These are phyloP conservation scores for Moesziomyces sp. DNA, from an alignment of 1,284 basidiomycete species.

Conservation along the genomic window DNA sequence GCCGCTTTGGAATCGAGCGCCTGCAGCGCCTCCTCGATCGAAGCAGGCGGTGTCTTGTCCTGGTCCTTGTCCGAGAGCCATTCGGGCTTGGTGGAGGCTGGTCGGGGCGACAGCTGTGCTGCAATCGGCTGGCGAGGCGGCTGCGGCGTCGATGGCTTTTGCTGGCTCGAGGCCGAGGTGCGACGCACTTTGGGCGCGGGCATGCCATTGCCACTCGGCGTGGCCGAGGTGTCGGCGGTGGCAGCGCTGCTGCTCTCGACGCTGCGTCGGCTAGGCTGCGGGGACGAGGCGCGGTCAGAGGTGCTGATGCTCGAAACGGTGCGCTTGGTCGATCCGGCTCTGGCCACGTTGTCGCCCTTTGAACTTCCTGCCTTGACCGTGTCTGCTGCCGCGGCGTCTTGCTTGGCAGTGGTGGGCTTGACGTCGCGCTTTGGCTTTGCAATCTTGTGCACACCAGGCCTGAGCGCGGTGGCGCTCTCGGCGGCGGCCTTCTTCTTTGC, in stretches of 20 bases:
- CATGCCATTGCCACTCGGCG: slow-evolving; percentile 3
- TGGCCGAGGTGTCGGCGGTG: slow-evolving; percentile 10
- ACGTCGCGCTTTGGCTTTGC: not conserved
- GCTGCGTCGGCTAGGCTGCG: slow-evolving; percentile 1
- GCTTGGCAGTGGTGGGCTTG: not conserved
- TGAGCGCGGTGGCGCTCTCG: not conserved
- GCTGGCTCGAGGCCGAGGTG: slow-evolving; percentile 24
- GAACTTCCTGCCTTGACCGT: not conserved
- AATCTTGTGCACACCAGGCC: not conserved
- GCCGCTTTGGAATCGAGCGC: not conserved
- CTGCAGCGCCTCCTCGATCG: slow-evolving; percentile 13
- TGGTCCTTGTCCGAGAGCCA: not conserved
- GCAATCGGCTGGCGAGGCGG: not conserved
- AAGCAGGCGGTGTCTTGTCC: slow-evolving; percentile 2
- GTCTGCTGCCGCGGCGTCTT: not conserved
- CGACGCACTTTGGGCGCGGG: slow-evolving; percentile 36
- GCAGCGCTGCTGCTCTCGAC: slow-evolving; percentile 8
- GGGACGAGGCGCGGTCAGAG: slow-evolving; percentile 1
- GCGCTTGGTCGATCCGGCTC: slow-evolving; percentile 21
- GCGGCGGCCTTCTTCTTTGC: slow-evolving; percentile 26
- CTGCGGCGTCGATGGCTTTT: slow-evolving; percentile 2
- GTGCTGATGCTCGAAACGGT: slow-evolving; percentile 10
- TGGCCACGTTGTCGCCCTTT: not conserved
- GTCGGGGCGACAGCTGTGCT: slow-evolving; percentile 1
- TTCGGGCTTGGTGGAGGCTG: not conserved